Base-by-base conservation (phyloP, 2,329 filamentous ascomycete species). In the Nigrospora sphaerica region DNA sequence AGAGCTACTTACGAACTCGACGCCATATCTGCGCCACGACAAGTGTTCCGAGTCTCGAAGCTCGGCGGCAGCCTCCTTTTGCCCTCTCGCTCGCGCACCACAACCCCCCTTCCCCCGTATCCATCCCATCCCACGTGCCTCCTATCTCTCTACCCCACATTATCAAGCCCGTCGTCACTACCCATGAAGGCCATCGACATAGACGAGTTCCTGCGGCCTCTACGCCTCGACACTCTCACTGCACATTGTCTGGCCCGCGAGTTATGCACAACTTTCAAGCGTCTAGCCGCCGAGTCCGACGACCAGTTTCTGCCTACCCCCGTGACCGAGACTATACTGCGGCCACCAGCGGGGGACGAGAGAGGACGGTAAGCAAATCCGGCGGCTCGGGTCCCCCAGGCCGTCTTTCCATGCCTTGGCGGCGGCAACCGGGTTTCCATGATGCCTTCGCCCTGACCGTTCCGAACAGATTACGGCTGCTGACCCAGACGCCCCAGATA, bases 291-390 rank as follows among this genome's bases (percentile, higher is more conserved):
- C 46, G 62, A 77, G 33, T 78, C 77, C 1, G 49, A 62, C 18
- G 65, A 75, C 35, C 79, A 83, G 57, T 83, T 83, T 54, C 61
- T 83, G 32, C 69, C 78, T 12, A 83, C 80, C 3, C 80, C 80
- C 40, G 80, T 83, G 53, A 77, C 76, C 4, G 78, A 81, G 52
- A 74, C 75, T 7, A 73, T 83, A 45, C 57, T 83, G 51, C 69
- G 74, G 34, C 77, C 74, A 12, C 63, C 68, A 12, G 63, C 62
- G 18, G 62, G 67, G 34, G 57, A 59, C 44, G 65, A 68, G 51
- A 67, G 66, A 49, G 71, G 73, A 59, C 63, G 75, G 78, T 76
- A 66, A 66, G 78, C 41, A 44, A 39, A 14, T 3, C 23, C 19
- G 13, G 4, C 41, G 28, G 12, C 28, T 17, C 23, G 23, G 9